Conservation (phyloP, 1,284 basidiomycete species). For the Pseudozyma flocculosa region DNA sequence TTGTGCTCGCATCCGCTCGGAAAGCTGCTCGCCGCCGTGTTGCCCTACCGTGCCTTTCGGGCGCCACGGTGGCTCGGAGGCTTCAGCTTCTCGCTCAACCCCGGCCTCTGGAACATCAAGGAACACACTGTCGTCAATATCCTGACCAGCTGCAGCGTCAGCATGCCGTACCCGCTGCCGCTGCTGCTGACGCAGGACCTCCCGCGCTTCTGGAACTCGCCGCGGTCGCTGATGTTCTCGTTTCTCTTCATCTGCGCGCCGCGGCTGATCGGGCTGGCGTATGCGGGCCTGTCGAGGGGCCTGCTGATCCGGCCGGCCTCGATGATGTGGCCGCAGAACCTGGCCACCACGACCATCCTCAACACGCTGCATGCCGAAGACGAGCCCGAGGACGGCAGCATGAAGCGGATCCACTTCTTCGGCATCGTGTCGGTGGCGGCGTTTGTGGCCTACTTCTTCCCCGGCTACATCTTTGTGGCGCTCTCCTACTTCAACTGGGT, state of each 20-base stretch:
- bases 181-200: conserved; percentile 61
- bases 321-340: conserved; percentile 52
- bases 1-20: conserved; percentile 46
- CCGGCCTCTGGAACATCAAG: conserved; percentile 52
- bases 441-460: conserved; percentile 74
- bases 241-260: conserved; percentile 60
- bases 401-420: conserved; percentile 58
- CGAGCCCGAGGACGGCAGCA: conserved; percentile 51
- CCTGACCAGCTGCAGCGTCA: conserved; percentile 13
- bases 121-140: conserved; percentile 49
- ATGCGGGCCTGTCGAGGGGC: conserved; percentile 42
- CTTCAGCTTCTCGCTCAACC: conserved; percentile 44
- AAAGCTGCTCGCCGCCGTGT: conserved; percentile 22
- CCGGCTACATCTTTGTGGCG: conserved; percentile 47
- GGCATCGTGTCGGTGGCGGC: conserved; percentile 23
- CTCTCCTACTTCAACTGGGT: conserved; percentile 50
- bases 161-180: conserved; percentile 62
- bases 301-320: conserved; percentile 51
- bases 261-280: conserved; percentile 52
- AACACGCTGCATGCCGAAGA: conserved; percentile 44
- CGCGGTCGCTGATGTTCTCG: conserved; percentile 57
- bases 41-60: conserved; percentile 30
- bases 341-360: conserved; percentile 45
- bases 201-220: conserved; percentile 56
- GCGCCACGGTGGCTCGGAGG: conserved; percentile 9